Percentiles rank a stretch among this genome's conserved stretches.
Conservation (phyloP, 140 eudicot genomes). For the Ambrosia hybrid region DNA sequence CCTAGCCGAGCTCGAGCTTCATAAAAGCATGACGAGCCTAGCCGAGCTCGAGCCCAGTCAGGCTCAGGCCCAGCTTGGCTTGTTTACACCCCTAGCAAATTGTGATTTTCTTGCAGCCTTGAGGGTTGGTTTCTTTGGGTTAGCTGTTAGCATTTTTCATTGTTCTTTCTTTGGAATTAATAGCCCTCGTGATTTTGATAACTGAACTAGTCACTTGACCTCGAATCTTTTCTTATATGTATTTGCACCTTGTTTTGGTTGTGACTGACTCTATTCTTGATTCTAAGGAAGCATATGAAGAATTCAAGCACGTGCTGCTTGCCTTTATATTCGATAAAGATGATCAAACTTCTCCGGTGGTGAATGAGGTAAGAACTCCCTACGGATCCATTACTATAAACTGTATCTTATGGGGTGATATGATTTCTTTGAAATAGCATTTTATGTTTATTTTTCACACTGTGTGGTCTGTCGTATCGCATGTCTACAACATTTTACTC, state of each 20-base stretch:
- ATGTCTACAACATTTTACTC: slow-evolving; percentile 16
- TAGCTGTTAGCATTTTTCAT: too few relatives aligned
- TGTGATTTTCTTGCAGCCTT: slow-evolving; percentile 5
- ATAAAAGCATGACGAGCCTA: too few relatives aligned
- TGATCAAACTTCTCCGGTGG: slow-evolving; percentile 93
- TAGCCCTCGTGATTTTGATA: slow-evolving; percentile 8
- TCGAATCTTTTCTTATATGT: slow-evolving; percentile 10
- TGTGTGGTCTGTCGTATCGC: slow-evolving; percentile 14
- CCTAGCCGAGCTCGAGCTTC: too few relatives aligned
- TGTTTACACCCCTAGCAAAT: neutral
- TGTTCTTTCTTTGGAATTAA: neutral
- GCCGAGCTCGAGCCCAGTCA: too few relatives aligned
- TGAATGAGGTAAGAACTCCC: slow-evolving; percentile 62
- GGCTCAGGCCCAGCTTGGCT: too few relatives aligned
- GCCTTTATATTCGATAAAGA: slow-evolving; percentile 83
- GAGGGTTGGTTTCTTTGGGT: too few relatives aligned
- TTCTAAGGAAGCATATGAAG: slow-evolving; percentile 98
- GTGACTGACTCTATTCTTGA: slow-evolving; percentile 45
- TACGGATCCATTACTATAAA: neutral
- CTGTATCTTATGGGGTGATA: neutral
- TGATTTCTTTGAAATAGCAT: slow-evolving; percentile 14
- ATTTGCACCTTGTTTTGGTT: slow-evolving; percentile 20
- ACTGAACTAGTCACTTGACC: slow-evolving; percentile 7
- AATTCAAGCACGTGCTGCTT: slow-evolving; percentile 91
- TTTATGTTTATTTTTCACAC: slow-evolving; percentile 12